These are phyloP conservation scores for Misopates orontium DNA, from an alignment of 257 asterid genomes.

Conservation along the genomic window DNA sequence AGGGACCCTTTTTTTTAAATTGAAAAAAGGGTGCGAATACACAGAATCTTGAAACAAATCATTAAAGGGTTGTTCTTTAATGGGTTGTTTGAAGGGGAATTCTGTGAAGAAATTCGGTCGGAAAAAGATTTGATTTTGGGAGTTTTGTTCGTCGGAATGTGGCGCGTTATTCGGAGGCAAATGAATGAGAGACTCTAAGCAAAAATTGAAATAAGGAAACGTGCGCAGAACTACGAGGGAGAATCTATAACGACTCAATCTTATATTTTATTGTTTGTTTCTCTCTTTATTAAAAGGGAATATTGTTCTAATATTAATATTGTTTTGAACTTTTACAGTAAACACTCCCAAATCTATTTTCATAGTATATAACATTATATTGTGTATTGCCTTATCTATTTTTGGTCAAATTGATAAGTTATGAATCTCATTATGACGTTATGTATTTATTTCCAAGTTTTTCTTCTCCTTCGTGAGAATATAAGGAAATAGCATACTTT, in stretches of 20 bases:
- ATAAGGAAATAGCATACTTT: too few relatives aligned
- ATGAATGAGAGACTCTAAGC: slow-evolving; percentile 30
- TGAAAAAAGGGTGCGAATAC: slow-evolving; percentile 24
- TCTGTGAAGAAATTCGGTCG: slow-evolving; percentile 31
- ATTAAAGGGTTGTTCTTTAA: slow-evolving; percentile 37
- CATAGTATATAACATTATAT: too few relatives aligned
- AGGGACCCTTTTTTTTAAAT: slow-evolving; percentile 24
- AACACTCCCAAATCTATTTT: too few relatives aligned
- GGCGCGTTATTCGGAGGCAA: slow-evolving; percentile 58
- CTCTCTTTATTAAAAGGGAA: too few relatives aligned
- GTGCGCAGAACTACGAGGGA: slow-evolving; percentile 41
- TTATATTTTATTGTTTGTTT: too few relatives aligned
- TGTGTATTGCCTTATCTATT: too few relatives aligned
- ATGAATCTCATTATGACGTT: too few relatives aligned
- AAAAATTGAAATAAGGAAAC: slow-evolving; percentile 29
- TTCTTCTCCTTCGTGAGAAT: too few relatives aligned
- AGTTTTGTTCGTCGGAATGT: slow-evolving; percentile 65
- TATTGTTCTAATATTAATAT: too few relatives aligned
- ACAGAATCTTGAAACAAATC: slow-evolving; percentile 13
- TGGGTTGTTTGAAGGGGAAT: slow-evolving; percentile 32
- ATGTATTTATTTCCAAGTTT: too few relatives aligned
- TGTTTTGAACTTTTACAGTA: too few relatives aligned
- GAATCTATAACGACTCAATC: neutral
- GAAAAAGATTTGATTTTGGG: slow-evolving; percentile 51
- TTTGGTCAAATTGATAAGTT: too few relatives aligned